Conservation (phyloP, 495 filamentous ascomycete genomes). For the Aspergillus homomorphus region DNA sequence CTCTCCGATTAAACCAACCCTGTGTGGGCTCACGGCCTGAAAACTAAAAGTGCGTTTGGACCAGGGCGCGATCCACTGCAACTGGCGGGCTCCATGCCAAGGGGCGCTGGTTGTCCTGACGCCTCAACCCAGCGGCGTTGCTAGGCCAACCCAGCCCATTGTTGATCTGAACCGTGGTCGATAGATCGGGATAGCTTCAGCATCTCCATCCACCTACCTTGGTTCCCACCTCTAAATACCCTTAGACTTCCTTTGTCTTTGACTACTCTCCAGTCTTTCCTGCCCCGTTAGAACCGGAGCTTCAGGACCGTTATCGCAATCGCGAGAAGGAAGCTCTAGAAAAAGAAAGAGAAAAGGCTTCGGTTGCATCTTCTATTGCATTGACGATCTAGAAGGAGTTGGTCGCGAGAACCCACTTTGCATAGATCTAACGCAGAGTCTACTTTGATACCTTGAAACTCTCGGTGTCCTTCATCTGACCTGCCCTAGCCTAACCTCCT, state of each 20-base stretch:
- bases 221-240: constrained; percentile 34
- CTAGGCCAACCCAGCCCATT: constrained; percentile 43
- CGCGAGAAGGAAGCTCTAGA: constrained; percentile 2
- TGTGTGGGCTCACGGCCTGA: constrained; percentile 17
- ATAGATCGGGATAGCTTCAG: constrained; percentile 40
- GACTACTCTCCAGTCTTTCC: constrained; percentile 15
- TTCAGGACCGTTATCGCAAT: constrained; percentile 6
- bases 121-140: constrained; percentile 33
- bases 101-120: constrained; percentile 33
- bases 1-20: constrained; percentile 6
- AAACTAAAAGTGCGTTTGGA: constrained; percentile 11
- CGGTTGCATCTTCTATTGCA: constrained; percentile 6
- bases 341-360: not conserved
- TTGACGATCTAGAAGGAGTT: constrained; percentile 8
- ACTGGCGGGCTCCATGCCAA: constrained; percentile 18
- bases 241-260: constrained; percentile 27
- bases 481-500: constrained; percentile 6
- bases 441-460: constrained; percentile 17
- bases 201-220: constrained; percentile 27
- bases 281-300: constrained; percentile 10
- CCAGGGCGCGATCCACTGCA: constrained; percentile 25
- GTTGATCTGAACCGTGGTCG: constrained; percentile 45
- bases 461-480: constrained; percentile 16
- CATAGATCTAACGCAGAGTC: constrained; percentile 17
- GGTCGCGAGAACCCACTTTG: not conserved